A percentile compares a stretch with the other conserved stretches of the same genome.
Conservation (phyloP, 78 protist genomes). For the Pirum gemmata region DNA sequence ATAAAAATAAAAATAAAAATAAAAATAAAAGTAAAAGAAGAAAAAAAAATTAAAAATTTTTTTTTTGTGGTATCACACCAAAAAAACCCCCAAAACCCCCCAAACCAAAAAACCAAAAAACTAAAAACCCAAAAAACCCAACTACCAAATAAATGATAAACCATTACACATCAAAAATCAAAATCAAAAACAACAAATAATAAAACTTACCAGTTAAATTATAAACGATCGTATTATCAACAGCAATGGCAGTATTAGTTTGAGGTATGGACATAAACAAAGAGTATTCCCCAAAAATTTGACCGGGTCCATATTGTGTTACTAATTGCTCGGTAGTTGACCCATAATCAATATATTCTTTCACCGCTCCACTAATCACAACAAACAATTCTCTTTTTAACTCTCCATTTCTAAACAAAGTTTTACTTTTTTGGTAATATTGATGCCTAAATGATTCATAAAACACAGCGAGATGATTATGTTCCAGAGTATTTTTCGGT, state of each 20-base stretch:
- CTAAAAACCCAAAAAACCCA: too few relatives aligned
- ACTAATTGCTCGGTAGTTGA: not conserved
- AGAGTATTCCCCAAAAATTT: not conserved
- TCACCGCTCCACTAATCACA: not conserved
- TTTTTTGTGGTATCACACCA: too few relatives aligned
- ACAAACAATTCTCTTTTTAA: not conserved
- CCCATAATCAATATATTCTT: not conserved
- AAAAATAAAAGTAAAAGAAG: too few relatives aligned
- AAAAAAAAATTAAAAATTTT: too few relatives aligned
- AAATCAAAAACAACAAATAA: too few relatives aligned
- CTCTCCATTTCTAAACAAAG: not conserved
- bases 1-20: too few relatives aligned
- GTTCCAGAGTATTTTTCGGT: not conserved
- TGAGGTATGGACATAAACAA: not conserved
- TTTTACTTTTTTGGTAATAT: too few relatives aligned
- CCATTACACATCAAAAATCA: too few relatives aligned
- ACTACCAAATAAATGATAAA: too few relatives aligned
- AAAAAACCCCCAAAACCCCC: too few relatives aligned
- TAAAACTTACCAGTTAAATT: not conserved
- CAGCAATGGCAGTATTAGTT: not conserved
- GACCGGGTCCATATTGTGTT: not conserved
- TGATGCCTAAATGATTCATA: not conserved
- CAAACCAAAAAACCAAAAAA: too few relatives aligned
- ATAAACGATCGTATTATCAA: not conserved
- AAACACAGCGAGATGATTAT: not conserved